Base-by-base conservation (phyloP, 495 filamentous ascomycete species). In the Hypoxylon subgilvum region DNA sequence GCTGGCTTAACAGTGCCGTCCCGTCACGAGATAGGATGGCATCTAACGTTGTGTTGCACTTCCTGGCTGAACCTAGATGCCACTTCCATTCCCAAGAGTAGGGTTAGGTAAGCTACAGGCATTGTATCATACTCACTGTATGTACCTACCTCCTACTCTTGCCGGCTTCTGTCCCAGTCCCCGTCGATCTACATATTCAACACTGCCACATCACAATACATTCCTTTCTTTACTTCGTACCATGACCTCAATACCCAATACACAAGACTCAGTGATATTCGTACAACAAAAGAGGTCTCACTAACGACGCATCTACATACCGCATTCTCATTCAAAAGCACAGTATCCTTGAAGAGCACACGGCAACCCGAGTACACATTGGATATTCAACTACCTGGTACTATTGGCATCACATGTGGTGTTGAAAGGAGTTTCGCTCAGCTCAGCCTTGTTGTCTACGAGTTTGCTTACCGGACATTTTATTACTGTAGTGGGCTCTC, bases 361-460 rank as follows among this genome's bases (percentile, higher is more conserved):
- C 52, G 59, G 52, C 52, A 34, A 31, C n/a, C n/a, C 10, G 23
- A 57, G 43, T 40, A 49, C 48, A 23, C 12, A 54, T 64, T 59
- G 61, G 61, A 63, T 63, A 63, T 36, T 9, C 18, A 39, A 36
- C 40, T 18, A 38, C 4, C 2, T 18, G 5, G n/a, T 14, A 25
- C 18, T 34, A 36, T 57, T 44, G 47, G 43, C 44, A 55, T 58
- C 61, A 55, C 50, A 64, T 64, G 61, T 49, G 30, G 28, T 18
- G 28, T 45, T 45, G 36, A 21, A 46, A 27, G 36, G 32, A 34
- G 49, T 58, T 39, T 40, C 10, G 44, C 61, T 64, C 60, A 57
- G 53, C 53, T 63, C 61, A 59, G 54, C 54, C 54, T 59, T 59
- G 19, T 31, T 59, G 50, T 59, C 50, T 45, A 64, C 49, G 61